phyloP scores from a whole-genome alignment of 2,329 filamentous ascomycete species.

The Aspergillus ustus region DNA sequence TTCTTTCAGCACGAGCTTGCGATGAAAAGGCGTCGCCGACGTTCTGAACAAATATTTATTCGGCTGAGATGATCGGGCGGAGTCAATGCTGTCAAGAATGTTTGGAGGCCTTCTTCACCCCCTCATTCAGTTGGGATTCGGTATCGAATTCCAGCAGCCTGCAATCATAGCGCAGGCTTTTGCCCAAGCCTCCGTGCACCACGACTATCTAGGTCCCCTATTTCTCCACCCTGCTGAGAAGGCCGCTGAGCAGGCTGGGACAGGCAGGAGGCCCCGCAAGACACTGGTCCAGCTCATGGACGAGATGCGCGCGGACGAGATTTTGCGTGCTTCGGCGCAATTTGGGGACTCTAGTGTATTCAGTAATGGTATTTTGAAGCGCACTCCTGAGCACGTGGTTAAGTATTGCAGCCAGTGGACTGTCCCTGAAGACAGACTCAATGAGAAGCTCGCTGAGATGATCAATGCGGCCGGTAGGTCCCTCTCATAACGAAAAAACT shows the following conservation, averaged over 20 bases:
- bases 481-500: too few relatives aligned
- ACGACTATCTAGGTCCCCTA: conserved; percentile 21
- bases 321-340: not conserved
- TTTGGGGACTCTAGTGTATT: not conserved
- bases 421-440: too few relatives aligned
- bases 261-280: not conserved
- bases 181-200: conserved; percentile 73
- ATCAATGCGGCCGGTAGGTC: too few relatives aligned
- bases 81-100: conserved; percentile 67
- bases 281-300: conserved; percentile 2
- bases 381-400: too few relatives aligned
- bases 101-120: conserved; percentile 69
- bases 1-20: conserved; percentile 75
- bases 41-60: conserved; percentile 69
- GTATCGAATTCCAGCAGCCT: conserved; percentile 76
- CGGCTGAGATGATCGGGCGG: conserved; percentile 60
- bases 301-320: not conserved
- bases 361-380: too few relatives aligned
- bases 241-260: not conserved
- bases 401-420: too few relatives aligned
- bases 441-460: too few relatives aligned
- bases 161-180: conserved; percentile 76
- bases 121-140: conserved; percentile 81
- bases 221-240: not conserved
- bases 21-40: conserved; percentile 58